Percentiles rank a stretch among this genome's conserved stretches.
These are phyloP conservation scores for Fagopyrum esculentum DNA, from an alignment of 148 eudicot genomes.

Conservation along the genomic window DNA sequence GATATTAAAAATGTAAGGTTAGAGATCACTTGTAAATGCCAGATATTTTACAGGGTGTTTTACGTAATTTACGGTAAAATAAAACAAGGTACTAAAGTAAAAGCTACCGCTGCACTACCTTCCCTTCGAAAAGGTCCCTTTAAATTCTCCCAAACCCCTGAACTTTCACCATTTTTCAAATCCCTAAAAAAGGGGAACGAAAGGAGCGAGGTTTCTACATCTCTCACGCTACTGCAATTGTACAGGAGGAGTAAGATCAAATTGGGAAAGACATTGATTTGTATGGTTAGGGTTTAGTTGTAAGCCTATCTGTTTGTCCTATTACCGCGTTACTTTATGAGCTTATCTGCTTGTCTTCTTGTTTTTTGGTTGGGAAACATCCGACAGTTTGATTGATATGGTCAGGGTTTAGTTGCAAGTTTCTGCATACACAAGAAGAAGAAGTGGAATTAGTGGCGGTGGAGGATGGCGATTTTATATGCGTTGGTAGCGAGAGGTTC, in stretches of 20 bases:
- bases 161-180: not conserved
- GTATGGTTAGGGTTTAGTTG: constrained; percentile 3
- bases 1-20: too few relatives aligned
- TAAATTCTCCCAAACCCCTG: not conserved
- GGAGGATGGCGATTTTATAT: constrained; percentile 67
- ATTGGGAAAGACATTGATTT: not conserved
- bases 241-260: not conserved
- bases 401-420: constrained; percentile 9
- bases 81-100: too few relatives aligned
- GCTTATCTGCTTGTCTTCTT: not conserved
- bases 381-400: not conserved
- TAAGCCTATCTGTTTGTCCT: not conserved
- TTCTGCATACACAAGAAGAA: not conserved
- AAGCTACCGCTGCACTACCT: not conserved
- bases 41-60: too few relatives aligned
- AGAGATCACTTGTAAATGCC: too few relatives aligned
- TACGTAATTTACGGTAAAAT: too few relatives aligned
- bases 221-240: not conserved
- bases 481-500: constrained; percentile 88
- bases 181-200: not conserved
- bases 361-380: not conserved
- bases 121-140: not conserved
- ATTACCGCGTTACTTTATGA: not conserved
- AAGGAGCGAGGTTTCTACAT: not conserved
- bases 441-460: not conserved